Evolutionary conservation across 805 yeast genomes (phyloP).

Genomic region (Saturnispora serradocipensis): DNA sequence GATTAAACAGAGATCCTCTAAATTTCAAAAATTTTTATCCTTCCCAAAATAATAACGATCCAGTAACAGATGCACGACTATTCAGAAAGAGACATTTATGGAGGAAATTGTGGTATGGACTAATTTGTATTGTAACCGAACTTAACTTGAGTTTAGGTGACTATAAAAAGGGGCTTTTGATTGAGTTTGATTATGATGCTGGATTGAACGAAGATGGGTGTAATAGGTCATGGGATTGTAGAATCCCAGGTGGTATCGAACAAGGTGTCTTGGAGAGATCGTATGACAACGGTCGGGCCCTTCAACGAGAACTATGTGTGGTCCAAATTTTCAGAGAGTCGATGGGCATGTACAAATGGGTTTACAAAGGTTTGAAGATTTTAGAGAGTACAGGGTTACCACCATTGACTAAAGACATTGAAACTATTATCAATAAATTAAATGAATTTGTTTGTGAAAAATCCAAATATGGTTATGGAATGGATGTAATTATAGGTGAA

Average conservation of each 20-base stretch:
- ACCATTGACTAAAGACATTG: conserved; percentile 28
- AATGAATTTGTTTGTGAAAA: conserved; percentile 24
- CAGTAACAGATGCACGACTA: conserved; percentile 23
- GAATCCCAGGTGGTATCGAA: conserved; percentile 31
- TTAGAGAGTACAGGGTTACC: conserved; percentile 27
- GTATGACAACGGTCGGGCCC: conserved; percentile 22
- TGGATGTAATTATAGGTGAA: conserved; percentile 18
- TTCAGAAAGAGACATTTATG: conserved; percentile 31
- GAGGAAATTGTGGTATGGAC: conserved; percentile 33
- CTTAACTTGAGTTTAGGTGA: conserved; percentile 31
- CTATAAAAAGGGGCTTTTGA: conserved; percentile 28
- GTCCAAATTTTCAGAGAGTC: conserved; percentile 40
- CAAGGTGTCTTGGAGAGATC: conserved; percentile 28
- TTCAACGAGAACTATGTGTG: conserved; percentile 35
- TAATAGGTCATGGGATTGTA: conserved; percentile 30
- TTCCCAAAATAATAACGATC: conserved; percentile 19
- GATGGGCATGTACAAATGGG: conserved; percentile 35
- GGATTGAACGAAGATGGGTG: conserved; percentile 22
- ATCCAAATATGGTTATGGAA: conserved; percentile 22
- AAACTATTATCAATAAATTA: conserved; percentile 22
- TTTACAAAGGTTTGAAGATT: conserved; percentile 33
- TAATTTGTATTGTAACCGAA: conserved; percentile 27
- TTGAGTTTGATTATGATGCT: conserved; percentile 31
- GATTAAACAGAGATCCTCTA: conserved; percentile 41
- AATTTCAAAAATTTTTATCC: conserved; percentile 29